Conservation (phyloP, 1,284 basidiomycete genomes). For the Tilletia indica region DNA sequence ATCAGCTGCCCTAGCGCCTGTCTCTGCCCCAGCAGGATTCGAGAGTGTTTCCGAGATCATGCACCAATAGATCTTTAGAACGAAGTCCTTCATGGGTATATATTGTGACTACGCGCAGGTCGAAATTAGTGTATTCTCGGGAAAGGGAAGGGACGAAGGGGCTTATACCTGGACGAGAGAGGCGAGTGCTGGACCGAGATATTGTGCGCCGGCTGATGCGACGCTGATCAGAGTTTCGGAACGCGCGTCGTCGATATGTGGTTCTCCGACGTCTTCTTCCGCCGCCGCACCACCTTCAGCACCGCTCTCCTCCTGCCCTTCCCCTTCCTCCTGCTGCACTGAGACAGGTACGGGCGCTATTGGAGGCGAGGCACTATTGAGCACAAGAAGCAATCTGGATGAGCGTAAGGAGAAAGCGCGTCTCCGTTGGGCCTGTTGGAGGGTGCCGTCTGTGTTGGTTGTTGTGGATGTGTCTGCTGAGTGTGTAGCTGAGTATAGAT, state of each 20-base stretch:
- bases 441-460: neutral
- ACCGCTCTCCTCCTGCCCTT: neutral
- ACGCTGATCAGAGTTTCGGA: constrained; percentile 2
- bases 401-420: neutral
- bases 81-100: no score
- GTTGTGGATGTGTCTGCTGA: neutral
- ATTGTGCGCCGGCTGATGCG: constrained; percentile 5
- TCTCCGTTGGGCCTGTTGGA: constrained; percentile 1
- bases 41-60: neutral
- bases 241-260: neutral
- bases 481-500: neutral
- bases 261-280: neutral
- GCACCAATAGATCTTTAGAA: no score
- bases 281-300: neutral
- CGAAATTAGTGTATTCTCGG: no score
- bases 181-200: constrained; percentile 1
- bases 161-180: neutral
- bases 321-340: neutral
- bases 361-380: neutral
- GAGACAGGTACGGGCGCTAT: neutral
- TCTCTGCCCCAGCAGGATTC: neutral
- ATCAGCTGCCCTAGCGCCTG: neutral
- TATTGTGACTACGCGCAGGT: no score
- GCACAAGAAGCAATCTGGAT: neutral
- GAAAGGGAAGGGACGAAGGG: no score